phyloP scores from a whole-genome alignment of 257 asterid species.

The Petunia axillaris region DNA sequence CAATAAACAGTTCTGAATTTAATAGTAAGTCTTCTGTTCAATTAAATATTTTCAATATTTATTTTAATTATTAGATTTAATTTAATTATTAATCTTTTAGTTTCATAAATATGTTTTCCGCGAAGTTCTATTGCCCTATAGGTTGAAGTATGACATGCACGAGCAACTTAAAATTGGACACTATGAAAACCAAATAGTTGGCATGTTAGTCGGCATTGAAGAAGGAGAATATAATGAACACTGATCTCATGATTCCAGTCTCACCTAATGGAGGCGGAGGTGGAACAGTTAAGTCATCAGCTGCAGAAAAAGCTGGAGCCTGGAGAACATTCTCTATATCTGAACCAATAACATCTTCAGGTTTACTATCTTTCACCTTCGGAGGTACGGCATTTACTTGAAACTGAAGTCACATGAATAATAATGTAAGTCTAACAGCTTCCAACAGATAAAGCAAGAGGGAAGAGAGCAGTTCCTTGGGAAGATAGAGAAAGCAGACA shows the following conservation, averaged over 20 bases:
- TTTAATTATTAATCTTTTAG: too few species aligned
- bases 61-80: too few species aligned
- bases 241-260: constrained; percentile 25
- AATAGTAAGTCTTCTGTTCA: too few species aligned
- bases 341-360: constrained; percentile 33
- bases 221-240: constrained; percentile 5
- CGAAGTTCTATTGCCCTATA: too few species aligned
- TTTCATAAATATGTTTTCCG: too few species aligned
- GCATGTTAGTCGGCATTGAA: constrained; percentile 4
- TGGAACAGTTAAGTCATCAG: constrained; percentile 47
- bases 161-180: constrained; percentile 18
- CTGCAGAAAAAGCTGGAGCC: constrained; percentile 29
- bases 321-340: constrained; percentile 31
- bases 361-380: constrained; percentile 32
- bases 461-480: background rate
- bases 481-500: background rate
- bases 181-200: background rate
- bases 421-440: constrained; percentile 19
- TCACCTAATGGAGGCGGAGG: constrained; percentile 58
- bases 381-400: constrained; percentile 41
- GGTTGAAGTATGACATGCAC: constrained; percentile 5
- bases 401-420: constrained; percentile 34
- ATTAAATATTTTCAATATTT: too few species aligned
- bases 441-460: constrained; percentile 21
- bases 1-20: too few species aligned